These are phyloP conservation scores for Penicillium psychrosexuale DNA, from an alignment of 2,329 filamentous ascomycete species.

Conservation along the genomic window DNA sequence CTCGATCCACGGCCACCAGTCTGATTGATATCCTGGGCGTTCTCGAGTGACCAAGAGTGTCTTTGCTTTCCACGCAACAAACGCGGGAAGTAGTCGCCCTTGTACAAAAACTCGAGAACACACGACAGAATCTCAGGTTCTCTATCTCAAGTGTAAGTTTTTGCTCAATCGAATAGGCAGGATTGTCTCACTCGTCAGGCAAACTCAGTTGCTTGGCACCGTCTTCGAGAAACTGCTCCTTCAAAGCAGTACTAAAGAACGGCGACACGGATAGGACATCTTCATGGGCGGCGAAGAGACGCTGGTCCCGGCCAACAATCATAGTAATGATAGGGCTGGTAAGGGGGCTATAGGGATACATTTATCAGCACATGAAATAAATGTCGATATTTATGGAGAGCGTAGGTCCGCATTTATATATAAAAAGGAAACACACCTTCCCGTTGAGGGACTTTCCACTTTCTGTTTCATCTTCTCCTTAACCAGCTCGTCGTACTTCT, in stretches of 20 bases:
- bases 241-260: slow-evolving; percentile 72
- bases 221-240: slow-evolving; percentile 68
- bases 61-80: slow-evolving; percentile 81
- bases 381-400: not conserved
- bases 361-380: slow-evolving; percentile 5
- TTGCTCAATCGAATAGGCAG: not conserved
- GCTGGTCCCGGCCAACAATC: slow-evolving; percentile 76
- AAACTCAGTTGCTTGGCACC: slow-evolving; percentile 72
- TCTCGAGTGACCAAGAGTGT: slow-evolving; percentile 87
- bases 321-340: slow-evolving; percentile 79
- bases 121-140: slow-evolving; percentile 92
- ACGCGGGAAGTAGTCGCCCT: slow-evolving; percentile 91
- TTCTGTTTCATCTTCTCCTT: slow-evolving; percentile 88
- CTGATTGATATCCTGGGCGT: slow-evolving; percentile 55
- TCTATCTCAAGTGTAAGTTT: slow-evolving; percentile 44
- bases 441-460: slow-evolving; percentile 59
- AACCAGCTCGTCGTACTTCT: slow-evolving; percentile 70
- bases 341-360: slow-evolving; percentile 43
- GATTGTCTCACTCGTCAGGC: slow-evolving; percentile 56
- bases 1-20: slow-evolving; percentile 59
- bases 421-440: slow-evolving; percentile 38
- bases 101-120: slow-evolving; percentile 95
- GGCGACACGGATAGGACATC: slow-evolving; percentile 83
- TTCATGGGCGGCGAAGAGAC: slow-evolving; percentile 92
- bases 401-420: not conserved